Percentiles rank a stretch among this genome's conserved stretches.
Evolutionary conservation across 148 eudicot genomes (phyloP).

Genomic region (Vaccinium vitisidaea): DNA sequence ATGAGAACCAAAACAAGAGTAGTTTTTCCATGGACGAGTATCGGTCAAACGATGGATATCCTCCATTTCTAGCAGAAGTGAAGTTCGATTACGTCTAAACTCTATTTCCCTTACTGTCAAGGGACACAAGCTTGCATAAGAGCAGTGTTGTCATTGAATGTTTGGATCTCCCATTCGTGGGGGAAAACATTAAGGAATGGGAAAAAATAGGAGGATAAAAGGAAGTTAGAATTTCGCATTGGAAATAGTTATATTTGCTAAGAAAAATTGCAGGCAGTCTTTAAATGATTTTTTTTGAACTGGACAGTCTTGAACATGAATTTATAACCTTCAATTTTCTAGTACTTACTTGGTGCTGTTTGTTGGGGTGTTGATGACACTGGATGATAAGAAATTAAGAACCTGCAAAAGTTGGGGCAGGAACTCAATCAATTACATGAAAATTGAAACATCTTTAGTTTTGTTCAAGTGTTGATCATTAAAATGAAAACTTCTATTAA

Average conservation of each 20-base stretch:
- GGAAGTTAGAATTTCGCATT: not conserved
- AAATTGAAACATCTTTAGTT: not conserved
- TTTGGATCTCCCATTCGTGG: not conserved
- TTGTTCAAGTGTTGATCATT: too few relatives aligned
- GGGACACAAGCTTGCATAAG: not conserved
- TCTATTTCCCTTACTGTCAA: not conserved
- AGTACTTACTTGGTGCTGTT: constrained; percentile 17
- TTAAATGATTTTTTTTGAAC: too few relatives aligned
- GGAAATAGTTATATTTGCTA: not conserved
- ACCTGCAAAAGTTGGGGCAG: not conserved
- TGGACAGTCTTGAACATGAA: not conserved
- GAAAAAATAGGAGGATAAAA: not conserved
- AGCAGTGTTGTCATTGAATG: not conserved
- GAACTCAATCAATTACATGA: not conserved
- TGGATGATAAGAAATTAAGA: constrained; percentile 8
- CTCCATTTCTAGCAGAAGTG: not conserved
- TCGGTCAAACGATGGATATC: not conserved
- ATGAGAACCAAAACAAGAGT: not conserved
- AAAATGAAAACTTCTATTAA: too few relatives aligned
- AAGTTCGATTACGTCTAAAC: not conserved
- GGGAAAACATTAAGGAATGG: not conserved
- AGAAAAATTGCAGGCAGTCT: not conserved
- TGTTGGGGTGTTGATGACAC: constrained; percentile 14
- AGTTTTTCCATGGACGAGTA: not conserved
- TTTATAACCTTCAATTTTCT: not conserved